Conservation (phyloP, 2,329 filamentous ascomycete species). For the Stagonosporopsis cucurbitacearum region DNA sequence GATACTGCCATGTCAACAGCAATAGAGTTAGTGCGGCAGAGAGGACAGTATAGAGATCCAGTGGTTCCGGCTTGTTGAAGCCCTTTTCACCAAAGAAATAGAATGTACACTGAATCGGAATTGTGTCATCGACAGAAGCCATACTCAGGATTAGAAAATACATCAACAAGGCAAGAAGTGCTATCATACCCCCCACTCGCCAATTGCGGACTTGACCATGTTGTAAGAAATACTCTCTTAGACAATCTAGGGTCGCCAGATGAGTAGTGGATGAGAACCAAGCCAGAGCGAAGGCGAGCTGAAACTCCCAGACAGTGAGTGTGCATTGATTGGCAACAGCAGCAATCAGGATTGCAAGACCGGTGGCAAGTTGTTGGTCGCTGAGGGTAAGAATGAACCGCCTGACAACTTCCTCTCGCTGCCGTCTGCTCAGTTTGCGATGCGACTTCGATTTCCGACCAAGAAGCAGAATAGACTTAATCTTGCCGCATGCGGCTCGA, state of each 20-base stretch:
- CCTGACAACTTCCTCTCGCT: conserved; percentile 23
- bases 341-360: conserved; percentile 29
- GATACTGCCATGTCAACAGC: conserved; percentile 6
- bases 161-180: conserved; percentile 10
- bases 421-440: conserved; percentile 13
- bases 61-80: not conserved
- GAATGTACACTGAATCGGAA: conserved; percentile 15
- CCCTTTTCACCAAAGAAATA: conserved; percentile 1
- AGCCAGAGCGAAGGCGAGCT: conserved; percentile 25
- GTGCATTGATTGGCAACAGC: conserved; percentile 26
- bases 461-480: not conserved
- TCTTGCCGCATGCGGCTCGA: not conserved
- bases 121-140: conserved; percentile 7
- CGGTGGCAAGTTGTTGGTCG: conserved; percentile 33
- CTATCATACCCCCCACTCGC: conserved; percentile 17
- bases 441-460: not conserved
- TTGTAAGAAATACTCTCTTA: conserved; percentile 23
- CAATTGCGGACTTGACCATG: conserved; percentile 18
- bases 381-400: conserved; percentile 36
- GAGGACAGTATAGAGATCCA: not conserved
- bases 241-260: conserved; percentile 25
- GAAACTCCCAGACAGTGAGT: conserved; percentile 23
- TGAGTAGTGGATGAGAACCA: conserved; percentile 37
- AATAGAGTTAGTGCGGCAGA: conserved; percentile 3
- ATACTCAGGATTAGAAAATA: conserved; percentile 4